Conservation (phyloP, 306 rosid species). For the Phaseolus lunatus region DNA sequence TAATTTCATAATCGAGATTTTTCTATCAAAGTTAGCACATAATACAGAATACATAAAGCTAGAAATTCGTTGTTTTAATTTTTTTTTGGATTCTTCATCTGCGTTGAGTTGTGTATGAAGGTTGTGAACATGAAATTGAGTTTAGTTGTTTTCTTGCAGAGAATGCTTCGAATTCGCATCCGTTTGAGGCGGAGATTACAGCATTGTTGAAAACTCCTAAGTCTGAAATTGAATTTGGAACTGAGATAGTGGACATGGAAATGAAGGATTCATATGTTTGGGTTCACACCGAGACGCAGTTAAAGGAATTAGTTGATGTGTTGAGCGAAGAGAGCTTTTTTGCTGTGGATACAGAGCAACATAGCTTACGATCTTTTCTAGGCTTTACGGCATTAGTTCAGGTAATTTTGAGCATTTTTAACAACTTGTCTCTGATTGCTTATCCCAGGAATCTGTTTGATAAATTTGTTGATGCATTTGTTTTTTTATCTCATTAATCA, state of each 20-base stretch:
- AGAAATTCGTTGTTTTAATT: slow-evolving; percentile 4
- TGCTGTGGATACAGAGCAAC: slow-evolving; percentile 93
- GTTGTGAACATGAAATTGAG: slow-evolving; percentile 24
- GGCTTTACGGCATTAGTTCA: slow-evolving; percentile 89
- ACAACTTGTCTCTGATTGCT: slow-evolving; percentile 1
- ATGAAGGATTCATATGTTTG: slow-evolving; percentile 66
- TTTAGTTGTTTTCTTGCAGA: slow-evolving; percentile 49
- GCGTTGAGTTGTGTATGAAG: slow-evolving; percentile 18
- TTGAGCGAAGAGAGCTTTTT: slow-evolving; percentile 65
- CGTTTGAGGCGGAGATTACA: slow-evolving; percentile 70
- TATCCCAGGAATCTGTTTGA: slow-evolving; percentile 8
- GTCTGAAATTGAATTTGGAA: slow-evolving; percentile 53
- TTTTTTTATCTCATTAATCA: slow-evolving; percentile 44
- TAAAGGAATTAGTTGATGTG: slow-evolving; percentile 62
- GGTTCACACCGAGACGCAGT: slow-evolving; percentile 71
- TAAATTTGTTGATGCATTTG: slow-evolving; percentile 15
- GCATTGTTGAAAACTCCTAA: slow-evolving; percentile 53
- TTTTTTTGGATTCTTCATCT: slow-evolving; percentile 10
- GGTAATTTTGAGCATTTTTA: slow-evolving; percentile 49
- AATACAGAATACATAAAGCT: background rate
- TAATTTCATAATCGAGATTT: slow-evolving; percentile 11
- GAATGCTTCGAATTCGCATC: slow-evolving; percentile 61
- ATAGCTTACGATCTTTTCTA: slow-evolving; percentile 75
- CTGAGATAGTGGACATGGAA: slow-evolving; percentile 51
- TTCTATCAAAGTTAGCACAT: background rate